A percentile compares a stretch with the other conserved stretches of the same genome.
Evolutionary conservation across 257 asterid genomes (phyloP).

Genomic region (Fraxinus anomala): DNA sequence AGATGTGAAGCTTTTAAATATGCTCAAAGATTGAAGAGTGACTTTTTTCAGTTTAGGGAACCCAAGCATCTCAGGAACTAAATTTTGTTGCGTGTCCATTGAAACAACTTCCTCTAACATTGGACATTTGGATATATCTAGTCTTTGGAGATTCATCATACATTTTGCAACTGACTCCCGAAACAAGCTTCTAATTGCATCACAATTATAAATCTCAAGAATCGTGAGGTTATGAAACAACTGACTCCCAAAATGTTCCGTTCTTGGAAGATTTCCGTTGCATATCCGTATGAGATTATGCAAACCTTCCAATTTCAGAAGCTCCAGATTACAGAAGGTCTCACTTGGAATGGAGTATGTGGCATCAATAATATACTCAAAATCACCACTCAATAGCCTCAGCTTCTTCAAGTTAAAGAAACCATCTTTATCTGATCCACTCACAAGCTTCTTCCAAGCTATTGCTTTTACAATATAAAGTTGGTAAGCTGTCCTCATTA

Average conservation of each 20-base stretch:
- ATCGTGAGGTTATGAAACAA: slow-evolving; percentile 11
- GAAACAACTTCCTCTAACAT: slow-evolving; percentile 18
- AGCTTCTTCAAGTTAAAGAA: slow-evolving; percentile 12
- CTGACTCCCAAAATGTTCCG: neutral
- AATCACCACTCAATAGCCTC: neutral
- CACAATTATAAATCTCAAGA: neutral
- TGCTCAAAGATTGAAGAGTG: neutral
- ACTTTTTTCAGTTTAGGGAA: neutral
- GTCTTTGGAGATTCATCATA: slow-evolving; percentile 7
- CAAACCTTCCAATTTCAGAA: too few relatives aligned
- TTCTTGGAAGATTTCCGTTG: neutral
- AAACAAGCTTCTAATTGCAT: slow-evolving; percentile 12
- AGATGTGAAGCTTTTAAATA: slow-evolving; percentile 7
- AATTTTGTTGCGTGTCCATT: neutral
- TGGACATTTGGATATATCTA: neutral
- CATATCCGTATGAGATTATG: too few relatives aligned
- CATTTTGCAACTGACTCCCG: neutral
- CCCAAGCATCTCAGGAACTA: neutral
- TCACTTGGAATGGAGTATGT: too few relatives aligned
- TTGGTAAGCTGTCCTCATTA: neutral
- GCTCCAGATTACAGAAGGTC: neutral
- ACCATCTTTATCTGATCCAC: neutral
- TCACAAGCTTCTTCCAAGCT: neutral
- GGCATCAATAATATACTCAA: neutral
- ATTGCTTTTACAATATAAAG: neutral